phyloP scores from a whole-genome alignment of 768 basidiomycete genomes.

The Cystoderma amianthinum region DNA sequence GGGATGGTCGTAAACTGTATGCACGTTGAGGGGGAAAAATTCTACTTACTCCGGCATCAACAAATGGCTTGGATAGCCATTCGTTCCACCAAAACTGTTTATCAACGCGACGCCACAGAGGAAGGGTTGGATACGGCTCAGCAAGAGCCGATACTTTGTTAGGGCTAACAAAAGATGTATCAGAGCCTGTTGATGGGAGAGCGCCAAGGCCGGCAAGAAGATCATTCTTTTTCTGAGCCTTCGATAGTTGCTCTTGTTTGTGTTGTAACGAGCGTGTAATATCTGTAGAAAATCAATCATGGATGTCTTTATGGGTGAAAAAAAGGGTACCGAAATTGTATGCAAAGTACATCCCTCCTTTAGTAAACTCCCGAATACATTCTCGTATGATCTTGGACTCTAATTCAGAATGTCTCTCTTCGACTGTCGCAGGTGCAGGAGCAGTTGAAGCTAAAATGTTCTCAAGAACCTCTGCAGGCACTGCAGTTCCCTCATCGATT shows the following conservation, averaged over 20 bases:
- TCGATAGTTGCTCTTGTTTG: constrained; percentile 61
- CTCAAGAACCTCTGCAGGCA: constrained; percentile 46
- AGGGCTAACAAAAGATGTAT: constrained; percentile 13
- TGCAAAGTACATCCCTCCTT: constrained; percentile 88
- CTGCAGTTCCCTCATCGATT: constrained; percentile 36
- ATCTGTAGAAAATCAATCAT: too few relatives aligned
- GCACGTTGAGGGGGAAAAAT: constrained; percentile 1
- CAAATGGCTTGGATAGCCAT: constrained; percentile 74
- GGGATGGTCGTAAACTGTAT: constrained; percentile 1
- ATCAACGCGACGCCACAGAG: constrained; percentile 89
- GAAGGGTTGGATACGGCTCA: constrained; percentile 73
- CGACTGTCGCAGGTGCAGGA: constrained; percentile 50
- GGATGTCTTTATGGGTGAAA: too few relatives aligned
- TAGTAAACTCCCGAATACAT: constrained; percentile 67
- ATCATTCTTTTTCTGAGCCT: constrained; percentile 48
- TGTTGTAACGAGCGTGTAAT: constrained; percentile 79
- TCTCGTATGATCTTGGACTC: constrained; percentile 82
- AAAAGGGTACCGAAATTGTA: constrained; percentile 72
- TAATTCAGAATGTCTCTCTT: constrained; percentile 68
- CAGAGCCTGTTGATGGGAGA: constrained; percentile 22
- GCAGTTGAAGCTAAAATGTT: constrained; percentile 55
- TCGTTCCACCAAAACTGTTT: constrained; percentile 97
- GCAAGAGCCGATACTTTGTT: constrained; percentile 44
- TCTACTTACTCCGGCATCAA: constrained; percentile 73
- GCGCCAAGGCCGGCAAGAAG: constrained; percentile 60